Evolutionary conservation across 164 flowering plant species (phyloP), one percentile per base, ranked within the genome.

Genomic region (Liquidambar formosana): DNA sequence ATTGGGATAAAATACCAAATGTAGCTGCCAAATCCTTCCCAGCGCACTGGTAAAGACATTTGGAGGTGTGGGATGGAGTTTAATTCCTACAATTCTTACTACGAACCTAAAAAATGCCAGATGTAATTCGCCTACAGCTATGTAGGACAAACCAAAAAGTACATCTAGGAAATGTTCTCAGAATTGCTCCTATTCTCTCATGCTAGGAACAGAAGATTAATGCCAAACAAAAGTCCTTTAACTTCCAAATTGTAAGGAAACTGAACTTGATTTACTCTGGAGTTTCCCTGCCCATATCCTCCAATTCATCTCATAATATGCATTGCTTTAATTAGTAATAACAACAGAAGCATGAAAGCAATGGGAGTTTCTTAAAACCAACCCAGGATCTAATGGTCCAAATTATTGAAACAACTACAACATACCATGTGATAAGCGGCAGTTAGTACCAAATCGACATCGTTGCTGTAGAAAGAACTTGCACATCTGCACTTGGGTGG

Each of bases 341-440:
- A n/a, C 10, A 15, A 49, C 47, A 15, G 22, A 1, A 43, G 22
- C 8, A 63, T 8, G 11, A 18, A 28, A 46, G 25, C 38, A 10
- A 18, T 19, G 19, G 56, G 13, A 12, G 5, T 38, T 48, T 23
- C 26, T 21, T 28, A 13, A 63, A 57, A 47, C 56, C 66, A n/a
- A 15, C 51, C 53, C 8, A 23, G 60, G 44, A 70, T 57, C 47
- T 4, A 62, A 11, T 26, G 47, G 56, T 69, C 69, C 41, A 49
- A 23, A 64, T 21, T 26, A 67, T 48, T 47, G 54, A 69, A 66
- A 73, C 47, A 57, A 73, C 57, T 60, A 59, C 56, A 79, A 83
- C 96, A 83, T 94, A 94, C 99, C 99, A 91, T 95, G 99, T 57
- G 98, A 95, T 74, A 82, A 79, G 84, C 96, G 97, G 88, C 99